Base-by-base conservation (phyloP, 768 basidiomycete species). In the Serendipita indica region DNA sequence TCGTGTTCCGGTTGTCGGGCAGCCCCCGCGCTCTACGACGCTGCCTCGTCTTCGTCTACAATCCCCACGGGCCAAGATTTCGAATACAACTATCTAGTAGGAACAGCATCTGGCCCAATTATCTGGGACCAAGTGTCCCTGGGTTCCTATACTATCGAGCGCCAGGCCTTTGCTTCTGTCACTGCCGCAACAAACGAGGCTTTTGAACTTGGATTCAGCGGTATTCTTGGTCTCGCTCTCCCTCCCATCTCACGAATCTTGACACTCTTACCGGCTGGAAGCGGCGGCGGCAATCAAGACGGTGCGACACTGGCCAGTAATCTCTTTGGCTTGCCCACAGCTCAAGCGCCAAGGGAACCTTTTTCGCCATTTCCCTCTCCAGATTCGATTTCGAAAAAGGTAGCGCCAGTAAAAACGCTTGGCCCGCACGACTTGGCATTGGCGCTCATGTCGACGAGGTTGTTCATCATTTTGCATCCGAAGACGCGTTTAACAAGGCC, bases 191-290 rank as follows among this genome's bases (percentile, higher is more conserved):
- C 68, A 1, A 64, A 71, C 34, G 88, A 89, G 67, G 78, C 78
- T 0, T 75, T 89, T 4, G 69, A 76, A 0, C 64, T 73, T 6
- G 62, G 71, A 12, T 89, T 84, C 67, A 73, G 70, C 60, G 87
- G 87, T 27, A 75, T 89, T 57, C 74, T 89, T 3, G 87, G 86
- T 16, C 79, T 89, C 46, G 84, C 85, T 1, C 79, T 88, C 27
- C 84, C 87, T 22, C 69, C 72, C 45, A 80, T 87, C 69, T 84
- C 82, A n/a, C 62, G 81, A 61, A 89, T 89, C 57, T 74, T 81
- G 3, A 56, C 67, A 0, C 4, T 39, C 1, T 72, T 89, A 22
- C 72, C 77, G 0, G 74, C 84, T 0, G 71, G 71, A 18, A 74
- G 72, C 6, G 71, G 66, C 45, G 74, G 81, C 68, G 61, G 68